Evolutionary conservation across 1,284 basidiomycete species (phyloP), one percentile per base, ranked within the genome.

Genomic region (Heterobasidion occidentale): DNA sequence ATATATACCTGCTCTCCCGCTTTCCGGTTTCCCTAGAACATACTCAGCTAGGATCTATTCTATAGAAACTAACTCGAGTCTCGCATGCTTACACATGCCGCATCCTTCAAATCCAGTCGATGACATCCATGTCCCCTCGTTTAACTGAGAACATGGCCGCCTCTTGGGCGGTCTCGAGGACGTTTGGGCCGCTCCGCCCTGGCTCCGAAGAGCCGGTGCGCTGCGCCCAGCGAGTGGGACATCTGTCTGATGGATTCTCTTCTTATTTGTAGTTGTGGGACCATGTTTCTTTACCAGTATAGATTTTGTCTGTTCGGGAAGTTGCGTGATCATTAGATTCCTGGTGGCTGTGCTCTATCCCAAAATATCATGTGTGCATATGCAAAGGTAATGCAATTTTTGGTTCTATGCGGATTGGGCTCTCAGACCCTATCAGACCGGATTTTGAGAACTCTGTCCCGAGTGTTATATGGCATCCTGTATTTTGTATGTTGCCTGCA

Each of bases 41-140:
- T 88, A 89, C 86, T 89, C 86, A 86, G 77, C 78, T 80, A 88
- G 86, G 86, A 88, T 89, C 86, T 89, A 79, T 89, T 88, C 79
- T 84, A 88, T 85, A 88, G 86, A 83, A 84, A 85, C 86, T 88
- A 84, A 88, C 86, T 86, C 84, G 78, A 86, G 84, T 88, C 84
- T 86, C 82, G 86, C 86, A 87, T 86, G 84, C 87, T 86, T 86
- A 87, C 77, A 79, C 83, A 84, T 88, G 86, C 85, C 86, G 71
- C 81, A 82, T 81, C 77, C 79, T 86, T 86, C 79, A 81, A 77
- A 81, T 88, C 82, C 86, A 84, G 75, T 85, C 77, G 86, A 88
- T 88, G 86, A 88, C 75, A 72, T 71, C 61, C 66, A 78, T 84
- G 77, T 77, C 79, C 78, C 64, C 84, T 84, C 84, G 85, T 88